Evolutionary conservation across 140 eudicot genomes (phyloP), one percentile per base, ranked within the genome.

Genomic region (Ambrosia hybrid): DNA sequence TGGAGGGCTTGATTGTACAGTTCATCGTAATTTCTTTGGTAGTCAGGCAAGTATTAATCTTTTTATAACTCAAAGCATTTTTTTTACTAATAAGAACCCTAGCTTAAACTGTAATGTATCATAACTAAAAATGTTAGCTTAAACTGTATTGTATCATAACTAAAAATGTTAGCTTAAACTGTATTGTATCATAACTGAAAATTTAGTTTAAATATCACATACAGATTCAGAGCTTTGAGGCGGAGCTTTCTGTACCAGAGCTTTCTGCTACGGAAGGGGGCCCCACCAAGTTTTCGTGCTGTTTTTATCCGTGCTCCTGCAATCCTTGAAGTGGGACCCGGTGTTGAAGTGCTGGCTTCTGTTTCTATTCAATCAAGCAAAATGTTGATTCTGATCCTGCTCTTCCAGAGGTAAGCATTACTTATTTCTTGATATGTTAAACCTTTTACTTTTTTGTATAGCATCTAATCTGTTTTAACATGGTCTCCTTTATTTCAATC

Each of bases 301-400:
- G 96, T 93, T 68, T 93, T 93, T 53, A 93, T 93, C 21, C 96
- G 98, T 49, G 98, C 98, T 45, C 98, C 98, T 17, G 98, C 96
- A 55, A 87, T 93, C 67, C 83, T 93, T 77, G 96, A 93, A 34
- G 98, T 88, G 67, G 98, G 98, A 66, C 93, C 98, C n/a, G 88
- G 74, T 67, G 98, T 93, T 72, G 89, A 90, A 80, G 94, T 93
- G 46, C 76, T 90, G 75, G 98, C 98, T 26, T 86, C 92, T 66
- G 67, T 90, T 75, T 79, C 93, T 17, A 49, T 80, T 49, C 86
- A 81, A 34, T 69, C 88, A 30, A 71, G 77, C 43, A 72, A 74
- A 9, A 14, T 62, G 78, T 21, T 41, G 72, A 77, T 60, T 14
- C 71, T 7, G 69, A 43, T 52, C 39, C 79, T 12, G 51, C 75